Evolutionary conservation across 768 basidiomycete species (phyloP).

Genomic region (Amanita polypyramis): DNA sequence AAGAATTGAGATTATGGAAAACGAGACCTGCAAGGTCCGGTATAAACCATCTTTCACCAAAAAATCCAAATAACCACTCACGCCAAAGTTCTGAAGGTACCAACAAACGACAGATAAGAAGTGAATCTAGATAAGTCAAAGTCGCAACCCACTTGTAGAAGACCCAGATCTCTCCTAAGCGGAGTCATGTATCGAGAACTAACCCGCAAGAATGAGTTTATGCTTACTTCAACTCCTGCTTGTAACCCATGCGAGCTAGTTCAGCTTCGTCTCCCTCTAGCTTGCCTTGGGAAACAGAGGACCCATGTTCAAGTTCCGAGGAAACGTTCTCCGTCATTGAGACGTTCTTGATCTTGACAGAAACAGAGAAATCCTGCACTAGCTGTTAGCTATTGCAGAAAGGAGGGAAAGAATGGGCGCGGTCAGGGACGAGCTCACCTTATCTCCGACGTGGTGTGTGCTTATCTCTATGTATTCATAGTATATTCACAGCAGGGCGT

Average conservation of each 20-base stretch:
- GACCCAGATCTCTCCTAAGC: slow-evolving; percentile 46
- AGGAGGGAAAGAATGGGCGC: background rate
- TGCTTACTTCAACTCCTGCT: slow-evolving; percentile 15
- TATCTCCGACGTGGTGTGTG: background rate
- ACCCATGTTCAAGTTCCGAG: background rate
- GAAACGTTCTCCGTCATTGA: background rate
- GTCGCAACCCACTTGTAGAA: slow-evolving; percentile 40
- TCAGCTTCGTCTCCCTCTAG: slow-evolving; percentile 15
- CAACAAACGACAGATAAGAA: background rate
- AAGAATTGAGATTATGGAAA: slow-evolving; percentile 68
- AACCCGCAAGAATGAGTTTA: background rate
- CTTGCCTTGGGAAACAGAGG: background rate
- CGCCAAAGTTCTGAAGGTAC: slow-evolving; percentile 49
- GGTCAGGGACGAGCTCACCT: background rate
- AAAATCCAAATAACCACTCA: slow-evolving; percentile 16
- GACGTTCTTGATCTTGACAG: background rate
- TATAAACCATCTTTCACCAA: slow-evolving; percentile 1
- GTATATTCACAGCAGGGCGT: no score
- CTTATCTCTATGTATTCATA: no score
- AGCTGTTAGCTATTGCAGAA: background rate
- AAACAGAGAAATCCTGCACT: background rate
- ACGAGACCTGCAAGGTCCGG: slow-evolving; percentile 33
- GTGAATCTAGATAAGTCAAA: background rate
- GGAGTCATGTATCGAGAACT: background rate
- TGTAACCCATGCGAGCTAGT: slow-evolving; percentile 17